Evolutionary conservation across 176 grass and related monocot genomes (phyloP).

Genomic region (Neostapfia colusana): DNA sequence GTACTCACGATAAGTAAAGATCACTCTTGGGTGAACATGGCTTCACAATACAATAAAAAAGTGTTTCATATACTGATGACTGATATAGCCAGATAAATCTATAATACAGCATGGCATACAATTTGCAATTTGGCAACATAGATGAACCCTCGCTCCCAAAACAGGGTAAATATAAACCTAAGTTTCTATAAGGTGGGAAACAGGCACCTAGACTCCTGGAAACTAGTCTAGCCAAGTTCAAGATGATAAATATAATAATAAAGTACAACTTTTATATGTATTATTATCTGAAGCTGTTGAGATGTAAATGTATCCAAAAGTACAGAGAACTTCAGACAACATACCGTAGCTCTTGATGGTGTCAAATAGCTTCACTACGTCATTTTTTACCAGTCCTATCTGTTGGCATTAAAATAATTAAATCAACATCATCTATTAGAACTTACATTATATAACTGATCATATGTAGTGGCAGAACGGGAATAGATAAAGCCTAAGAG

Average conservation of each 20-base stretch:
- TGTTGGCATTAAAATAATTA: conserved; percentile 53
- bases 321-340: conserved; percentile 20
- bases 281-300: not conserved
- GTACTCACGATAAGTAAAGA: conserved; percentile 16
- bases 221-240: not conserved
- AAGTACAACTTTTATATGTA: not conserved
- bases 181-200: not conserved
- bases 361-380: conserved; percentile 87
- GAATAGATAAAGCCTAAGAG: conserved; percentile 12
- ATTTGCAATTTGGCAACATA: not conserved
- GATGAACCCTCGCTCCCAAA: not conserved
- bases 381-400: conserved; percentile 83
- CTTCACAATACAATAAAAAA: not conserved
- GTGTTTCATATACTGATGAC: not conserved
- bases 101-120: not conserved
- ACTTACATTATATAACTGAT: not conserved
- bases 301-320: conserved; percentile 10
- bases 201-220: conserved; percentile 4
- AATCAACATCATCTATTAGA: conserved; percentile 10
- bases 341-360: conserved; percentile 85
- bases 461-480: not conserved
- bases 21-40: not conserved
- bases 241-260: not conserved
- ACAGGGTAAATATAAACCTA: not conserved
- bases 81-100: not conserved